A percentile compares a stretch with the other conserved stretches of the same genome.
phyloP scores from a whole-genome alignment of 2,329 filamentous ascomycete species.

The Pseudocercospora vitis region DNA sequence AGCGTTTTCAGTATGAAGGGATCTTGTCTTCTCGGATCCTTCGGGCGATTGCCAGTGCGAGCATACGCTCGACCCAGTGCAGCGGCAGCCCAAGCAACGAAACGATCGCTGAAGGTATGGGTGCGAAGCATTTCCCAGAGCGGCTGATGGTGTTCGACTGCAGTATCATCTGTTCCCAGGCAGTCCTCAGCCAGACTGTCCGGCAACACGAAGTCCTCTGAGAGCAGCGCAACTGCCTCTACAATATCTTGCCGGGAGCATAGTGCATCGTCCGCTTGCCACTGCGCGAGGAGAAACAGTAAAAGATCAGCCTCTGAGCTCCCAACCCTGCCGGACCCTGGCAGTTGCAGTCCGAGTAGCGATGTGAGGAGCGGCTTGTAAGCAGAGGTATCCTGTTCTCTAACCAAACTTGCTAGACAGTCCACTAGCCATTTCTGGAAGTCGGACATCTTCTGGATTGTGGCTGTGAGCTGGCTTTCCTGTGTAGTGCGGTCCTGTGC shows the following conservation, averaged over 20 bases:
- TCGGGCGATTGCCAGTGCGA: conserved; percentile 38
- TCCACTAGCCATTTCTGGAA: conserved; percentile 79
- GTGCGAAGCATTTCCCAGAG: conserved; percentile 29
- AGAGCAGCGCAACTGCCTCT: conserved; percentile 71
- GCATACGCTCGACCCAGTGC: conserved; percentile 83
- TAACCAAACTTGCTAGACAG: conserved; percentile 56
- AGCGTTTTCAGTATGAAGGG: not conserved
- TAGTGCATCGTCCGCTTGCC: conserved; percentile 60
- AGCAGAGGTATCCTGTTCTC: not conserved
- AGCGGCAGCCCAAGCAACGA: conserved; percentile 76
- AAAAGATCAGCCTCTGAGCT: conserved; percentile 79
- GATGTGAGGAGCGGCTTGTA: conserved; percentile 21
- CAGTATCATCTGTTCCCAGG: conserved; percentile 65
- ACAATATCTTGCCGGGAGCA: conserved; percentile 69
- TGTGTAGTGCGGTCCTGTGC: conserved; percentile 70
- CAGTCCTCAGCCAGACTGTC: conserved; percentile 62
- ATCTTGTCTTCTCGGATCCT: not conserved
- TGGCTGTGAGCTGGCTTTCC: conserved; percentile 76
- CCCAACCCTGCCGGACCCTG: conserved; percentile 67
- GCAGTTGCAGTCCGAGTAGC: conserved; percentile 56
- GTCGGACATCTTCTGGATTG: conserved; percentile 69
- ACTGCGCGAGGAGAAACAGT: conserved; percentile 75
- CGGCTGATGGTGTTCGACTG: conserved; percentile 43
- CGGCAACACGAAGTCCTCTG: conserved; percentile 69
- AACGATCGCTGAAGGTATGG: conserved; percentile 25